Evolutionary conservation across 2,329 filamentous ascomycete species (phyloP).

Genomic region (Waltergamsia citrina): DNA sequence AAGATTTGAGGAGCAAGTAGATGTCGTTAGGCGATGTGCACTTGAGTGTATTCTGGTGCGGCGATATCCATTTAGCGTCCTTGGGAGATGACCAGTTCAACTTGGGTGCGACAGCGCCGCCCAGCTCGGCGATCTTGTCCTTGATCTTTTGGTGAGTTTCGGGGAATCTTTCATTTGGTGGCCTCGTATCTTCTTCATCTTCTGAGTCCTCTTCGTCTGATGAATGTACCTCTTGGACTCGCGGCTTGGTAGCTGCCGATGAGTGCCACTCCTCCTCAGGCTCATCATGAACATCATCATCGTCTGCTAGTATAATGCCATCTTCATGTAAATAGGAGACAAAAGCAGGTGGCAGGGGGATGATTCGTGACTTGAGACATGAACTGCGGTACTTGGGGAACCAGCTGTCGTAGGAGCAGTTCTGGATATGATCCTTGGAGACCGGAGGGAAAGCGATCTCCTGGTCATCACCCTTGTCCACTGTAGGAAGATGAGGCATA

Average conservation of each 20-base stretch:
- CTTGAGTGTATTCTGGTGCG: slow-evolving; percentile 78
- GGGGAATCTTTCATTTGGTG: slow-evolving; percentile 50
- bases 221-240: slow-evolving; percentile 28
- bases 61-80: slow-evolving; percentile 88
- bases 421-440: slow-evolving; percentile 76
- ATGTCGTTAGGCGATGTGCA: slow-evolving; percentile 84
- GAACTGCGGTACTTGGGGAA: slow-evolving; percentile 73
- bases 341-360: slow-evolving; percentile 68
- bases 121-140: slow-evolving; percentile 68
- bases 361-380: slow-evolving; percentile 77
- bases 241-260: slow-evolving; percentile 14
- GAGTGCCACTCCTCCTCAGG: slow-evolving; percentile 44
- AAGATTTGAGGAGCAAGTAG: slow-evolving; percentile 88
- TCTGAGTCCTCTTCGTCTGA: slow-evolving; percentile 42
- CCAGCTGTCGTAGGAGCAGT: slow-evolving; percentile 93
- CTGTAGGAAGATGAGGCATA: slow-evolving; percentile 24
- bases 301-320: slow-evolving; percentile 78
- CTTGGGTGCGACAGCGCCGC: slow-evolving; percentile 82
- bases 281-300: slow-evolving; percentile 40
- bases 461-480: slow-evolving; percentile 7
- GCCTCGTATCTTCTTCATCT: slow-evolving; percentile 23
- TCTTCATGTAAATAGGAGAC: slow-evolving; percentile 84
- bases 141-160: slow-evolving; percentile 72
- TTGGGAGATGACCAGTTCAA: slow-evolving; percentile 97
- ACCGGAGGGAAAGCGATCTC: slow-evolving; percentile 69